Base-by-base conservation (phyloP, 371 early-diverging fungal species). In the Mycotypha africana region DNA sequence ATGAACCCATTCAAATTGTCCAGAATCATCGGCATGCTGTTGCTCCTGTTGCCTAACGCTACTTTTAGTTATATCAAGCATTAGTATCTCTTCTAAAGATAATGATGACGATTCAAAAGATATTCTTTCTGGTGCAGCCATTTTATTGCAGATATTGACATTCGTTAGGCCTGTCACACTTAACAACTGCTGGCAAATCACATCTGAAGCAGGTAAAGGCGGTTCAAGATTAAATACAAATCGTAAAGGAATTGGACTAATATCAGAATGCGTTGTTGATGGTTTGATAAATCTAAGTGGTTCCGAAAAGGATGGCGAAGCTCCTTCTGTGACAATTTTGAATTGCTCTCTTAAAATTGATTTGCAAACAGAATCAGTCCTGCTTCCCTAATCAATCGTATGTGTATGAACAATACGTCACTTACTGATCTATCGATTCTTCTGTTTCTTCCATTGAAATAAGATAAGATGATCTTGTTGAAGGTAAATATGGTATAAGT, bases 161-260 rank as follows among this genome's bases (percentile, higher is more conserved):
- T 34, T 23, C 10, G 22, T 24, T 24, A 39, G 15, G 4, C 66
- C 67, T 6, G 60, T 45, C 2, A 57, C 34, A 16, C 50, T 58
- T 60, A 69, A 59, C 21, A 73, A 11, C 20, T 51, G 56, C 20
- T 64, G 64, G 4, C 59, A 47, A 12, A 62, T 44, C 4, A 49
- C 42, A 24, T 64, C 67, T 1, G 69, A 58, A 16, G 58, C 60
- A 3, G 69, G 56, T 12, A 69, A 34, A 9, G 73, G 73, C 16
- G 64, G 60, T 39, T 68, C 67, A 15, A 73, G 39, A 9, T 49
- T 68, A 9, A 62, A 62, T 10, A 66, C 69, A 55, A 61, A 68
- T 23, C 69, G 57, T 3, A 72, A 38, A n/a, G 69, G 69, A 8
- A 72, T 49, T 3, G 63, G 19, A 8, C 21, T 23, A 4, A 39